Percentiles rank a stretch among this genome's conserved stretches.
Conservation (phyloP, 2,329 filamentous ascomycete species). For the Ascochyta clinopodiicola region DNA sequence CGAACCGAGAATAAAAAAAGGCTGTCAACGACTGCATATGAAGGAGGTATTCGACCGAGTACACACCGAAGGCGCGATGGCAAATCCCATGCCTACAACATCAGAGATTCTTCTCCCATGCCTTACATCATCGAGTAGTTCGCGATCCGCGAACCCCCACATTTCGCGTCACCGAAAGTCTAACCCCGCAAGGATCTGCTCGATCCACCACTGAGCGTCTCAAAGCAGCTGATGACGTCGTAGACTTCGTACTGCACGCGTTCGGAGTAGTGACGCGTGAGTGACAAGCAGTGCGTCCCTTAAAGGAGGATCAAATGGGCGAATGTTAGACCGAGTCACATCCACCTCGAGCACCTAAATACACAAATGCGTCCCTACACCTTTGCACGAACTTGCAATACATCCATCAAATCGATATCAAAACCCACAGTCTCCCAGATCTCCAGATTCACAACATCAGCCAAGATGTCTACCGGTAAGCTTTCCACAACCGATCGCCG, state of each 20-base stretch:
- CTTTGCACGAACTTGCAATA: slow-evolving; percentile 21
- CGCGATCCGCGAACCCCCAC: neutral
- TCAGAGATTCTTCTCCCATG: neutral
- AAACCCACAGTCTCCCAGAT: slow-evolving; percentile 28
- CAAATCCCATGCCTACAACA: neutral
- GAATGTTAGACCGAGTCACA: too few species aligned
- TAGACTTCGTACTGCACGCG: slow-evolving; percentile 13
- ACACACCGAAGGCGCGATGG: neutral
- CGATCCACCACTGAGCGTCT: slow-evolving; percentile 11
- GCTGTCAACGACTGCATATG: neutral
- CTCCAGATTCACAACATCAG: slow-evolving; percentile 19
- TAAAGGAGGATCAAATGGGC: slow-evolving; percentile 6
- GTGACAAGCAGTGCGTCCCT: neutral
- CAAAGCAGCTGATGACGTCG: slow-evolving; percentile 12
- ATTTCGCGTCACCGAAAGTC: slow-evolving; percentile 2
- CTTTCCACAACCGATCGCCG: neutral
- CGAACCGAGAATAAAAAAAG: neutral
- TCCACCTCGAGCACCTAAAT: neutral
- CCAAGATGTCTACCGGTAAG: slow-evolving; percentile 43
- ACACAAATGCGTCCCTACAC: slow-evolving; percentile 29
- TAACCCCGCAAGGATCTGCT: slow-evolving; percentile 5
- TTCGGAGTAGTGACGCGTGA: neutral
- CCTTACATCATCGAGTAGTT: slow-evolving; percentile 3
- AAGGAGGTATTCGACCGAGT: neutral
- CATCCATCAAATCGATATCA: slow-evolving; percentile 21